A percentile compares a stretch with the other conserved stretches of the same genome.
These are phyloP conservation scores for Colletotrichum brevisporum DNA, from an alignment of 2,329 filamentous ascomycete genomes.

Conservation along the genomic window DNA sequence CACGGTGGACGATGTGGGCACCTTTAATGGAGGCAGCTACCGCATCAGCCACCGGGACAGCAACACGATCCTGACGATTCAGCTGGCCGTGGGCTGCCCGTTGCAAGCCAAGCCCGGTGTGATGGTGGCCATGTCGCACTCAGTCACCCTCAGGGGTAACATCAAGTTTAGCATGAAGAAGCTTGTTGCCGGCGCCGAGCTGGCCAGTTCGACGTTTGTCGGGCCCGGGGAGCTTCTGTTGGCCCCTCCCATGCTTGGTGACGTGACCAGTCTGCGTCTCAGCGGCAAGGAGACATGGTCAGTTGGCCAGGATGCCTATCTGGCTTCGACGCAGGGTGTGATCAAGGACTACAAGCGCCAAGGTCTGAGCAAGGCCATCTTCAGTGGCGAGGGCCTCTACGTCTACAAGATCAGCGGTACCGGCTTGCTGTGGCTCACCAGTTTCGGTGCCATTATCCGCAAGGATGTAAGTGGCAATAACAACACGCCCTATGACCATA, in stretches of 20 bases:
- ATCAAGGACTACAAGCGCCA: conserved; percentile 91
- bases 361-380: conserved; percentile 89
- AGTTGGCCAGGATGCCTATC: conserved; percentile 87
- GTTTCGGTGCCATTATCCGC: conserved; percentile 93
- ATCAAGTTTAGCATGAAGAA: conserved; percentile 94
- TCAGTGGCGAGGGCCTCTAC: conserved; percentile 92
- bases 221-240: conserved; percentile 93
- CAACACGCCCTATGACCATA: background rate
- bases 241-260: conserved; percentile 84
- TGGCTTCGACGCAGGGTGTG: conserved; percentile 89
- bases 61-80: conserved; percentile 90
- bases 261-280: conserved; percentile 85
- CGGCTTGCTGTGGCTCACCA: conserved; percentile 90
- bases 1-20: conserved; percentile 88
- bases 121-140: conserved; percentile 96
- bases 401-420: conserved; percentile 87
- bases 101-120: conserved; percentile 84
- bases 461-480: conserved; percentile 80
- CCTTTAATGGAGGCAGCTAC: conserved; percentile 96
- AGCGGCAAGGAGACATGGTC: conserved; percentile 82
- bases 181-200: conserved; percentile 84
- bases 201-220: conserved; percentile 84
- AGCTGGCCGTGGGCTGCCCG: conserved; percentile 90
- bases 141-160: conserved; percentile 84
- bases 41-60: conserved; percentile 92